Evolutionary conservation across 495 filamentous ascomycete species (phyloP).

Genomic region (Podospora pseudopauciseta): DNA sequence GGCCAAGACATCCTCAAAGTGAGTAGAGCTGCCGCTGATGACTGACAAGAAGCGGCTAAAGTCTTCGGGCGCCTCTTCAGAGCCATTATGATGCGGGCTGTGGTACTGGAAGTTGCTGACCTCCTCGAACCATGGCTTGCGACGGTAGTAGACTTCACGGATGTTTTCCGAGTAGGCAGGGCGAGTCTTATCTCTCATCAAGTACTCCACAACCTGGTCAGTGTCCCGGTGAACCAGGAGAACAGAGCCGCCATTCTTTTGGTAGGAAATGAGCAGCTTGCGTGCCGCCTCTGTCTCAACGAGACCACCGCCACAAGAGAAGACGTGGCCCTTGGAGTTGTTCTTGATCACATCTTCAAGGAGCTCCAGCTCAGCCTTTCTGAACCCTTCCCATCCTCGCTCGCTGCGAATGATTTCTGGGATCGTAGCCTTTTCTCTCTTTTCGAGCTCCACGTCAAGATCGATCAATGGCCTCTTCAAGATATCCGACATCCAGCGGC

Average conservation of each 20-base stretch:
- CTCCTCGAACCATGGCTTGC: conserved; percentile 85
- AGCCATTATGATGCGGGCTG: conserved; percentile 63
- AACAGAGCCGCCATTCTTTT: conserved; percentile 80
- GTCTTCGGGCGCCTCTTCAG: conserved; percentile 65
- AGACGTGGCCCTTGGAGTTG: conserved; percentile 70
- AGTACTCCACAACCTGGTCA: conserved; percentile 81
- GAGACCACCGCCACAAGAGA: conserved; percentile 91
- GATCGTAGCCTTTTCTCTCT: conserved; percentile 64
- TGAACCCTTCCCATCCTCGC: conserved; percentile 85
- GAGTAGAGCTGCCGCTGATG: conserved; percentile 65
- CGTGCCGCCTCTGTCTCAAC: conserved; percentile 85
- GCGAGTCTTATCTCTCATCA: conserved; percentile 84
- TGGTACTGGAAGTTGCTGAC: conserved; percentile 96
- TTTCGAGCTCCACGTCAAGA: conserved; percentile 82
- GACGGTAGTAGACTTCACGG: conserved; percentile 84
- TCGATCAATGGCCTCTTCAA: conserved; percentile 78
- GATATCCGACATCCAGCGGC: conserved; percentile 72
- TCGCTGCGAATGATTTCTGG: conserved; percentile 72
- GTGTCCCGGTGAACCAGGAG: conserved; percentile 85
- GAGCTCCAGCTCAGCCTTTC: conserved; percentile 72
- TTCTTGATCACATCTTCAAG: conserved; percentile 70
- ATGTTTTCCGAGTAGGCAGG: conserved; percentile 95
- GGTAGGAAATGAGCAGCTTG: conserved; percentile 67
- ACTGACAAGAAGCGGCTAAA: conserved; percentile 74
- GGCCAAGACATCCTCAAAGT: conserved; percentile 60